Evolutionary conservation across 352 stramenopile genomes (phyloP).

Genomic region (Pythium dissotocum): DNA sequence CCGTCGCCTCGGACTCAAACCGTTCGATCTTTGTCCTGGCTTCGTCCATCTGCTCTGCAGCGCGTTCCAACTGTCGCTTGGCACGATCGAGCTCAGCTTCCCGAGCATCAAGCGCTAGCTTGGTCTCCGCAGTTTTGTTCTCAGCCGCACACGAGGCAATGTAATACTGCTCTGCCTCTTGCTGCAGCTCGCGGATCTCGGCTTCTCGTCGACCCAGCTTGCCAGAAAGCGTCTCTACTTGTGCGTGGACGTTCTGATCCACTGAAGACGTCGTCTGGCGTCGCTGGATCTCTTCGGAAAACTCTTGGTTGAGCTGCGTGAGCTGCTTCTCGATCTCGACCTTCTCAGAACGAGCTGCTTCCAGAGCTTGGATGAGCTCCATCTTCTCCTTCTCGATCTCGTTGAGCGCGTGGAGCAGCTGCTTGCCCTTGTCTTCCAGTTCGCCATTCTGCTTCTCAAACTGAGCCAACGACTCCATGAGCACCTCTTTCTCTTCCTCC

Average conservation of each 20-base stretch:
- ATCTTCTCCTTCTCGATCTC: slow-evolving; percentile 27
- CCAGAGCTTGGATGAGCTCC: slow-evolving; percentile 6
- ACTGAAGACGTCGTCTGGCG: slow-evolving; percentile 6
- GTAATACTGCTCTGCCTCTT: slow-evolving; percentile 16
- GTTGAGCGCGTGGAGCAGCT: slow-evolving; percentile 21
- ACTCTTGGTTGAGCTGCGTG: slow-evolving; percentile 1
- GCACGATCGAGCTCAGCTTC: slow-evolving; percentile 14
- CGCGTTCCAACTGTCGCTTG: slow-evolving; percentile 7
- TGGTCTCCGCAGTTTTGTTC: slow-evolving; percentile 8
- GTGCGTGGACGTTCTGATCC: slow-evolving; percentile 1
- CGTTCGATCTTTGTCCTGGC: slow-evolving; percentile 10
- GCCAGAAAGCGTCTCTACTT: slow-evolving; percentile 8
- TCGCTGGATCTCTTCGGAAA: slow-evolving; percentile 5
- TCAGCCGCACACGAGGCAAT: slow-evolving; percentile 16
- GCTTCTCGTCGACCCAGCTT: slow-evolving; percentile 21
- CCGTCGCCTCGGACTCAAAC: slow-evolving; percentile 10
- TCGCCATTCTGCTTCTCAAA: slow-evolving; percentile 56
- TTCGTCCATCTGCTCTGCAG: slow-evolving; percentile 9
- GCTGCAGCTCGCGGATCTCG: slow-evolving; percentile 17
- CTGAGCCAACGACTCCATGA: slow-evolving; percentile 35
- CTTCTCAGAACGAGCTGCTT: slow-evolving; percentile 11
- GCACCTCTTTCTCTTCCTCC: slow-evolving; percentile 35
- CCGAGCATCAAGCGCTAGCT: slow-evolving; percentile 13
- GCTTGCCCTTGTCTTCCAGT: slow-evolving; percentile 34
- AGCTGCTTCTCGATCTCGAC: slow-evolving; percentile 11